Evolutionary conservation across 2,329 filamentous ascomycete species (phyloP).

Genomic region (Cercospora brassicicola): DNA sequence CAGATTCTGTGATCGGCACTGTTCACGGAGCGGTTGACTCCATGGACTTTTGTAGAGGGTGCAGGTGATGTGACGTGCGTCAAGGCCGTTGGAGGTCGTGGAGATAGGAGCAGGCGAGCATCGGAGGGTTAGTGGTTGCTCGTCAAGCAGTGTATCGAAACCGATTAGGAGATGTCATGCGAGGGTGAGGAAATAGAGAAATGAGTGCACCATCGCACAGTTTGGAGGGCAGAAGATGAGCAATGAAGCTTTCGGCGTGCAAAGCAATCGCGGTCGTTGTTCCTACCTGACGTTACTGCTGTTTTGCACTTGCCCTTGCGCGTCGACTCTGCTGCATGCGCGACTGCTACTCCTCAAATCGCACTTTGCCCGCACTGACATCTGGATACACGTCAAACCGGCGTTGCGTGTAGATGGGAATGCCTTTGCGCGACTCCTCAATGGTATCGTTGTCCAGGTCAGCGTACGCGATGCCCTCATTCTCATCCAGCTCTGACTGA

Average conservation of each 20-base stretch:
- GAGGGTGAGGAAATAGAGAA: not conserved
- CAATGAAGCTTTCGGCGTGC: not conserved
- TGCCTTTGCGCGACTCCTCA: constrained; percentile 73
- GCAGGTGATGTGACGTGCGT: not conserved
- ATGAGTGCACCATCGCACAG: not conserved
- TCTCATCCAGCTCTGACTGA: constrained; percentile 74
- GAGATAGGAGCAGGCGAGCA: not conserved
- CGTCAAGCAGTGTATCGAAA: not conserved
- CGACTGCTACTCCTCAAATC: constrained; percentile 34
- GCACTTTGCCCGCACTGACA: constrained; percentile 63
- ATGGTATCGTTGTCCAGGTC: constrained; percentile 70
- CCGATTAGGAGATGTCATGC: not conserved
- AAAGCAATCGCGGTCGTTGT: constrained; percentile 1
- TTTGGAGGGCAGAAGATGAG: not conserved
- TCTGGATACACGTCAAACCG: constrained; percentile 96
- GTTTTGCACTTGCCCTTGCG: not conserved
- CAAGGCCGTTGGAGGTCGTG: not conserved
- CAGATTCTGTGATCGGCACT: not conserved
- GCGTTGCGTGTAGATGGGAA: constrained; percentile 80
- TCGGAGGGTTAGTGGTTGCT: not conserved
- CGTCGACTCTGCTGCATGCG: not conserved
- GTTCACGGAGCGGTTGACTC: not conserved
- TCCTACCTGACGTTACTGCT: constrained; percentile 7
- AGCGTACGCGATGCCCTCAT: constrained; percentile 72
- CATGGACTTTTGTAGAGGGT: not conserved